These are phyloP conservation scores for Chytriomyces hyalinus DNA, from an alignment of 192 early-diverging fungal genomes.

Conservation along the genomic window DNA sequence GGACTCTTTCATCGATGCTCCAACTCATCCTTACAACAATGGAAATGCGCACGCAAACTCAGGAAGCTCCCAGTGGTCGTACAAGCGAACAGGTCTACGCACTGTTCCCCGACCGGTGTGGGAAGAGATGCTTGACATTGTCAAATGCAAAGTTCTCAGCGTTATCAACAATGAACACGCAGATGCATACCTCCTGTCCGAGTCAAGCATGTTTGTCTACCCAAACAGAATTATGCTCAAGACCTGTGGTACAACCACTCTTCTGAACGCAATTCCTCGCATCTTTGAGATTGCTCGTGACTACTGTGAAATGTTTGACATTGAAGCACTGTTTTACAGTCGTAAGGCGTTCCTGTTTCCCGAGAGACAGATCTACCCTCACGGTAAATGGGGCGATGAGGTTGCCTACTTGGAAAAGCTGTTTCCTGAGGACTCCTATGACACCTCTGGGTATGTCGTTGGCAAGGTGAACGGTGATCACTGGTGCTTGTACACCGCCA, in stretches of 20 bases:
- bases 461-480: slow-evolving; percentile 94
- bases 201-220: slow-evolving; percentile 98
- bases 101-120: slow-evolving; percentile 76
- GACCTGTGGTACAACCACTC: slow-evolving; percentile 96
- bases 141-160: slow-evolving; percentile 91
- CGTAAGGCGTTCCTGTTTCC: slow-evolving; percentile 98
- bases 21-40: slow-evolving; percentile 35
- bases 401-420: slow-evolving; percentile 60
- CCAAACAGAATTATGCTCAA: slow-evolving; percentile 94
- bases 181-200: slow-evolving; percentile 92
- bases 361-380: slow-evolving; percentile 83
- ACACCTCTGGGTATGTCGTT: slow-evolving; percentile 83
- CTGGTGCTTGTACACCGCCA: slow-evolving; percentile 92
- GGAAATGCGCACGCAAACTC: slow-evolving; percentile 33
- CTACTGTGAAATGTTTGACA: slow-evolving; percentile 64
- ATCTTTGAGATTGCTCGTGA: slow-evolving; percentile 82
- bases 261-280: slow-evolving; percentile 84
- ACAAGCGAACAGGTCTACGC: slow-evolving; percentile 67
- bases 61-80: slow-evolving; percentile 17
- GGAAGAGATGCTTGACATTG: slow-evolving; percentile 92
- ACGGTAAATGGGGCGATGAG: slow-evolving; percentile 91
- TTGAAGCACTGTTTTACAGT: slow-evolving; percentile 91
- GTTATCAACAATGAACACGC: slow-evolving; percentile 80
- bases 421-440: slow-evolving; percentile 47
- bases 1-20: slow-evolving; percentile 14